Conservation (phyloP, 1,139 yeast species). For the Yamadazyma songkhlaensis region DNA sequence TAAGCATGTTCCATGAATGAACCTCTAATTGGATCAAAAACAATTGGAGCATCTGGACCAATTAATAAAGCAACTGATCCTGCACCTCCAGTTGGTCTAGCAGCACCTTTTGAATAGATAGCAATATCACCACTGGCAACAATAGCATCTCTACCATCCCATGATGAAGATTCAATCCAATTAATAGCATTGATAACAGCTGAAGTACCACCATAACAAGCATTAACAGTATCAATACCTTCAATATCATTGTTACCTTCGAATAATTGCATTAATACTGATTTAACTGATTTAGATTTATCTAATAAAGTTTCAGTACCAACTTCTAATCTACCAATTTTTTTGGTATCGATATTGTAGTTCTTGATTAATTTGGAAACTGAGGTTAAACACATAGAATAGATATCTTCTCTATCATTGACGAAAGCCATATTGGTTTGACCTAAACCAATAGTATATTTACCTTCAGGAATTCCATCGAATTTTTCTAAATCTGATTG, state of each 20-base stretch:
- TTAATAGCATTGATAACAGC: conserved; percentile 91
- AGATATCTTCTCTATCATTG: conserved; percentile 95
- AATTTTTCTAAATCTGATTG: conserved; percentile 83
- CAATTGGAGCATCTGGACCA: conserved; percentile 98
- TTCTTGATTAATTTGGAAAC: conserved; percentile 72
- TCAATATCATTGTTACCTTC: conserved; percentile 89
- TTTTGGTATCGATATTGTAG: conserved; percentile 75
- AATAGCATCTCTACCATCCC: conserved; percentile 99
- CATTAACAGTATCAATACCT: conserved; percentile 95
- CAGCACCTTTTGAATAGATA: conserved; percentile 94
- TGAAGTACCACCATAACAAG: conserved; percentile 98
- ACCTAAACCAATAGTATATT: conserved; percentile 97
- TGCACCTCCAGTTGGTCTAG: conserved; percentile 99
- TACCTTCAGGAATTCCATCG: conserved; percentile 89
- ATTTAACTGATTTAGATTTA: conserved; percentile 95
- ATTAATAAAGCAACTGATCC: conserved; percentile 94
- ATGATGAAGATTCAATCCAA: conserved; percentile 94
- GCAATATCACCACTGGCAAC: conserved; percentile 99
- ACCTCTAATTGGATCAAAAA: conserved; percentile 85
- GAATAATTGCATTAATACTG: conserved; percentile 92
- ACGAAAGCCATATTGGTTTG: conserved; percentile 98
- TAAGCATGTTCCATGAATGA: conserved; percentile 94
- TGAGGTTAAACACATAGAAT: conserved; percentile 86
- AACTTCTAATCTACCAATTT: conserved; percentile 93
- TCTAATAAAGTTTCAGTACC: conserved; percentile 98